phyloP scores from a whole-genome alignment of 306 rosid genomes.

The Abrus precatorius region DNA sequence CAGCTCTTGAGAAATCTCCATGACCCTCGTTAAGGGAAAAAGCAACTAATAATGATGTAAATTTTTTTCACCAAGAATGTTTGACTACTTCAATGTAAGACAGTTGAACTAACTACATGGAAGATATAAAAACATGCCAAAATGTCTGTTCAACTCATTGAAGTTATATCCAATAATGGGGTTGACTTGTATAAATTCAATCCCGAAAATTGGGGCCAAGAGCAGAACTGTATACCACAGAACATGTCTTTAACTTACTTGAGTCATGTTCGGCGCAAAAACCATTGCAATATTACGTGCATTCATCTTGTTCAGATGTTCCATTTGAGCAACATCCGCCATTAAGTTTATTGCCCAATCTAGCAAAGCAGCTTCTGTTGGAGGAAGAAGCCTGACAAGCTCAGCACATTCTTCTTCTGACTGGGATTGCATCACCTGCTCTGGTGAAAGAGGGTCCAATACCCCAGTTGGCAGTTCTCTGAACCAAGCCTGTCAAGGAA shows the following conservation, averaged over 20 bases:
- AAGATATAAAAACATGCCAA: constrained; percentile 27
- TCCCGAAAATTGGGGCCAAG: constrained; percentile 23
- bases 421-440: constrained; percentile 96
- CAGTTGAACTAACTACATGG: constrained; percentile 14
- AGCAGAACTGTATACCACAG: background rate
- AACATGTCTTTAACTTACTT: constrained; percentile 67
- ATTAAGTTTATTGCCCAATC: constrained; percentile 97
- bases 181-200: constrained; percentile 29
- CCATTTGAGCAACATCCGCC: constrained; percentile 96
- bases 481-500: constrained; percentile 86
- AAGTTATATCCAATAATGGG: constrained; percentile 18
- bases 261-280: constrained; percentile 98
- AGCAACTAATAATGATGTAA: background rate
- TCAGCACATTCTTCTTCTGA: constrained; percentile 90
- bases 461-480: constrained; percentile 93
- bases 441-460: constrained; percentile 91
- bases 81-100: constrained; percentile 21
- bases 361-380: constrained; percentile 85
- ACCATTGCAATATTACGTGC: constrained; percentile 99
- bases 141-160: constrained; percentile 3
- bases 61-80: background rate
- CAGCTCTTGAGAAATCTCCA: constrained; percentile 14
- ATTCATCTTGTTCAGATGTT: constrained; percentile 94
- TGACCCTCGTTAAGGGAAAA: background rate
- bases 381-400: constrained; percentile 86